Percentiles rank a stretch among this genome's conserved stretches.
Conservation (phyloP, 2,329 filamentous ascomycete genomes). For the Phoma sp. region DNA sequence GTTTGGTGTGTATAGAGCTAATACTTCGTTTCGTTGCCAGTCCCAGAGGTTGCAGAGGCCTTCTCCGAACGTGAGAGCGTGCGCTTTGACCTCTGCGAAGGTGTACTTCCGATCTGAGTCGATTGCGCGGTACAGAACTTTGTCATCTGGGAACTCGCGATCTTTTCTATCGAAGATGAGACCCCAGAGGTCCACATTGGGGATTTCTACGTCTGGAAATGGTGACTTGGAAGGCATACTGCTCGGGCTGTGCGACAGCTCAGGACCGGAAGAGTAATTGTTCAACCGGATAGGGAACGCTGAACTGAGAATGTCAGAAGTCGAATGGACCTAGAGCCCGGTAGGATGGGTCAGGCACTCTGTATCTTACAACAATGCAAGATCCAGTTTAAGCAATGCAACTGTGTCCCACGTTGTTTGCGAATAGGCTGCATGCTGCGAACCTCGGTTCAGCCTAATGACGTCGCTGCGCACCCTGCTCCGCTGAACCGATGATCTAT, state of each 20-base stretch:
- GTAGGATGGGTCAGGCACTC: neutral
- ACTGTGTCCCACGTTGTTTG: neutral
- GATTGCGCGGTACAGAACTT: slow-evolving; percentile 34
- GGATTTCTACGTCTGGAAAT: slow-evolving; percentile 32
- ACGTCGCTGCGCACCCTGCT: slow-evolving; percentile 1
- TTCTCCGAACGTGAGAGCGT: slow-evolving; percentile 75
- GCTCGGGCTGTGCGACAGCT: no score
- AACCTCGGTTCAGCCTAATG: slow-evolving; percentile 12
- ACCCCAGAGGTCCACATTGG: slow-evolving; percentile 31
- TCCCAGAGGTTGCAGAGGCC: slow-evolving; percentile 76
- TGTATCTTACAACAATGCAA: neutral
- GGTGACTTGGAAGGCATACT: slow-evolving; percentile 33
- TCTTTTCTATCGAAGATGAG: slow-evolving; percentile 33
- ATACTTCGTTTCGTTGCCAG: slow-evolving; percentile 82
- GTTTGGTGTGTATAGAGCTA: slow-evolving; percentile 84
- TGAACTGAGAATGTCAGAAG: neutral
- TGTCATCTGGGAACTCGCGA: slow-evolving; percentile 31
- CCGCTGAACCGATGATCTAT: slow-evolving; percentile 1
- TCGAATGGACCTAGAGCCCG: neutral
- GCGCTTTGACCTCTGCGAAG: slow-evolving; percentile 68
- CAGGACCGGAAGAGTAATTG: no score
- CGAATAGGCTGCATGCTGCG: slow-evolving; percentile 7
- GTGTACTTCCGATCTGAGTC: slow-evolving; percentile 62
- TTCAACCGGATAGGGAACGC: neutral
- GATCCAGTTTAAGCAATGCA: neutral